phyloP scores from a whole-genome alignment of 192 early-diverging fungal species.

The Dimargaris cristalligena region DNA sequence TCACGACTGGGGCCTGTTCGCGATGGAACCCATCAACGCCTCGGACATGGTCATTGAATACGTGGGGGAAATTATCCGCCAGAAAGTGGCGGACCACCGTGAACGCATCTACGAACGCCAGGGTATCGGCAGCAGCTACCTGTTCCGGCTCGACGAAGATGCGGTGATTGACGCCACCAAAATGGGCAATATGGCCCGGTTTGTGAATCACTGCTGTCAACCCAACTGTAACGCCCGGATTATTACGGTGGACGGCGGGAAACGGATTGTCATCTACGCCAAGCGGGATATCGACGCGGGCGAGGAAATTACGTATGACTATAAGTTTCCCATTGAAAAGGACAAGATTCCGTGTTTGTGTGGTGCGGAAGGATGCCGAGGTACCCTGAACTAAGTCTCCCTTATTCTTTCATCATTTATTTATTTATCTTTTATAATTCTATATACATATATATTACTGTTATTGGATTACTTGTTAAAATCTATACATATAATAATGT shows the following conservation, averaged over 20 bases:
- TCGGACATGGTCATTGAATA: conserved; percentile 98
- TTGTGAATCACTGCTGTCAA: conserved; percentile 98
- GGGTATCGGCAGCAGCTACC: conserved; percentile 87
- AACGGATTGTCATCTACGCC: conserved; percentile 97
- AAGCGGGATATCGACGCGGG: conserved; percentile 81
- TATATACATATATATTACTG: too few relatives aligned
- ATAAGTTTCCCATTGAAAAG: conserved; percentile 48
- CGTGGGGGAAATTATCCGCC: conserved; percentile 88
- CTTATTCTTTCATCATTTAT: too few relatives aligned
- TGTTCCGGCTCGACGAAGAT: conserved; percentile 93
- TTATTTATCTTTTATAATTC: too few relatives aligned
- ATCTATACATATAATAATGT: too few relatives aligned
- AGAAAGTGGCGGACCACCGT: conserved; percentile 84
- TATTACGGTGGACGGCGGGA: conserved; percentile 77
- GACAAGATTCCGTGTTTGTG: conserved; percentile 95
- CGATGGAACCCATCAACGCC: conserved; percentile 78
- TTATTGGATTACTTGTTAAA: too few relatives aligned
- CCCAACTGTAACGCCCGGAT: conserved; percentile 96
- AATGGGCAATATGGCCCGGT: conserved; percentile 91
- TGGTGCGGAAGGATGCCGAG: conserved; percentile 67
- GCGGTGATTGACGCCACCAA: conserved; percentile 95
- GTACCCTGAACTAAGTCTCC: conserved; percentile 45
- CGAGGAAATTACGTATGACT: conserved; percentile 98
- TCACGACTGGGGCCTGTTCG: conserved; percentile 98
- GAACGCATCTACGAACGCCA: conserved; percentile 86